Base-by-base conservation (phyloP, 108 stramenopile species). In the Cyclostephanos invisitatus region DNA sequence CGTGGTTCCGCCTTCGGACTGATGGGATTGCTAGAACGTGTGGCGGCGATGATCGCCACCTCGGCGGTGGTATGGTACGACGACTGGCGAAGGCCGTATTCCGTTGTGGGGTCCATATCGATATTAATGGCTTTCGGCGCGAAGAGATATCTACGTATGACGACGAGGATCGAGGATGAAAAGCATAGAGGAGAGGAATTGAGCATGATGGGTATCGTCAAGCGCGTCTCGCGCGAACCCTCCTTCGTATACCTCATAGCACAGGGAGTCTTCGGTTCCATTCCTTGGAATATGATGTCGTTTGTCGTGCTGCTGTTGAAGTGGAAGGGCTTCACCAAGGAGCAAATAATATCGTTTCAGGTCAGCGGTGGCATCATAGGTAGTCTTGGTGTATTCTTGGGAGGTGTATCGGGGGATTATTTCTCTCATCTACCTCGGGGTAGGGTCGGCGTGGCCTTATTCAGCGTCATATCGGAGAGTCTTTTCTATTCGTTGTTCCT, bases 201-300 rank as follows among this genome's bases (percentile, higher is more conserved):
- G 67, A 74, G 70, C 14, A 46, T 85, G 21, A 25, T 74, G 14
- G 72, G 75, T 36, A 85, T 85, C 40, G 7, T 80, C 22, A 73
- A 74, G 27, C 73, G 82, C 0, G 83, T 85, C 37, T 59, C 81
- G 18, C 69, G 64, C 25, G 47, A 83, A 20, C 85, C 85, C 7
- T 77, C 74, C 7, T 85, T 85, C 55, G 48, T 72, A 2, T 85
- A 82, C 59, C 62, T 85, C 40, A 82, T 85, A 17, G 85, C 80
- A 24, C 85, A 81, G 58, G 85, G 85, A 14, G n/a, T 81, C 6
- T 84, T 77, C 53, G 72, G 72, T 35, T 78, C 81, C 7, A 85
- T 75, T 20, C 85, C 85, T 17, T 85, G 85, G 85, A 82, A 85
- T 50, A 83, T 83, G 70, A 85, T 85, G 85, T 44, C 50, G n/a